phyloP scores from a whole-genome alignment of 208 protist genomes.

The Tritrichomonas musculus region DNA sequence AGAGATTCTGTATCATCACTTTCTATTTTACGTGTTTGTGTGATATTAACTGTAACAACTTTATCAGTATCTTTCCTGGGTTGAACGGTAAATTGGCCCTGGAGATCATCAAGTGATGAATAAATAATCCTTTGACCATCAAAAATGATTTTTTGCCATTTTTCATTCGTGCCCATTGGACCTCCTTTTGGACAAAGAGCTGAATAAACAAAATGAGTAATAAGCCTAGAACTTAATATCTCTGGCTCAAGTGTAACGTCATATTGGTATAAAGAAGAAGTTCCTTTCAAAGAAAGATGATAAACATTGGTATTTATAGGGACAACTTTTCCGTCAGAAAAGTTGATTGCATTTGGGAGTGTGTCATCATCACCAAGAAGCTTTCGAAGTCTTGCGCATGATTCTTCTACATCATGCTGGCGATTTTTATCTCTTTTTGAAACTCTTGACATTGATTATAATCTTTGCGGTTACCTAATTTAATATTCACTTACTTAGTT shows the following conservation, averaged over 20 bases:
- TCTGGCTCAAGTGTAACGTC: background rate
- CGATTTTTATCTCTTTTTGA: too few relatives aligned
- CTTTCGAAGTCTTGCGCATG: too few relatives aligned
- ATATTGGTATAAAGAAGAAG: background rate
- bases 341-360: background rate
- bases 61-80: background rate
- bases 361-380: background rate
- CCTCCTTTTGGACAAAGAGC: slow-evolving; percentile 9
- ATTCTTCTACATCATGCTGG: too few relatives aligned
- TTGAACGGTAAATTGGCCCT: background rate
- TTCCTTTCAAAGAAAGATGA: background rate
- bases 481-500: too few relatives aligned
- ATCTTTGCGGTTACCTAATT: too few relatives aligned
- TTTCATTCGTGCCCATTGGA: background rate
- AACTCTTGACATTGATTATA: too few relatives aligned
- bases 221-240: background rate
- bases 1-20: background rate
- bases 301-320: background rate
- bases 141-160: slow-evolving; percentile 3
- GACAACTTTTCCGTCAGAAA: background rate
- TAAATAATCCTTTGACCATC: background rate
- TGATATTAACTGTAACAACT: background rate
- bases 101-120: background rate
- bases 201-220: background rate
- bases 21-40: background rate